Percentiles rank a stretch among this genome's conserved stretches.
phyloP scores from a whole-genome alignment of 768 basidiomycete species.

The Mrakia blollopis region DNA sequence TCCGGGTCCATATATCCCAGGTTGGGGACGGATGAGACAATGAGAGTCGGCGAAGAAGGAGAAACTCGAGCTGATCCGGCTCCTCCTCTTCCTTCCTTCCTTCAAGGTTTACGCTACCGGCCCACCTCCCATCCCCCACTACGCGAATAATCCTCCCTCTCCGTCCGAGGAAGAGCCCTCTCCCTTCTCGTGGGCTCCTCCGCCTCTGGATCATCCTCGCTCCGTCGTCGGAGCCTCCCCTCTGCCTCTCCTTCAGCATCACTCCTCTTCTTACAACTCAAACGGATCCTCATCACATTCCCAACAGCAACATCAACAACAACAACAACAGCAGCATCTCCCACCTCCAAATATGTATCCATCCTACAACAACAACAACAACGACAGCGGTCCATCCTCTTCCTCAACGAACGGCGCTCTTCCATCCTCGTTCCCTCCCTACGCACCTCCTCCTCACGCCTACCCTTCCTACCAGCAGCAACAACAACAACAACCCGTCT shows the following conservation, averaged over 20 bases:
- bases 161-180: not conserved
- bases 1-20: no score
- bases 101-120: not conserved
- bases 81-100: not conserved
- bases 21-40: no score
- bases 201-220: not conserved
- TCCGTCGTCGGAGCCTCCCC: not conserved
- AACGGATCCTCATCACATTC: not conserved
- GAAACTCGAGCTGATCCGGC: not conserved
- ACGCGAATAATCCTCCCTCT: not conserved
- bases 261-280: not conserved
- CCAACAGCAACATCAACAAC: not conserved
- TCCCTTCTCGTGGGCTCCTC: conserved; percentile 24
- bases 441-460: not conserved
- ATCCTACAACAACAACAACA: not conserved
- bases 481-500: not conserved
- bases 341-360: not conserved
- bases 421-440: not conserved
- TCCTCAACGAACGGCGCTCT: not conserved
- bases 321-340: no score
- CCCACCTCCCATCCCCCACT: not conserved
- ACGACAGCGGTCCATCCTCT: not conserved
- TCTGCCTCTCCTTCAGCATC: not conserved
- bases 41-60: no score
- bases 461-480: not conserved